phyloP scores from a whole-genome alignment of 257 asterid species.

The Apocynum venetum region DNA sequence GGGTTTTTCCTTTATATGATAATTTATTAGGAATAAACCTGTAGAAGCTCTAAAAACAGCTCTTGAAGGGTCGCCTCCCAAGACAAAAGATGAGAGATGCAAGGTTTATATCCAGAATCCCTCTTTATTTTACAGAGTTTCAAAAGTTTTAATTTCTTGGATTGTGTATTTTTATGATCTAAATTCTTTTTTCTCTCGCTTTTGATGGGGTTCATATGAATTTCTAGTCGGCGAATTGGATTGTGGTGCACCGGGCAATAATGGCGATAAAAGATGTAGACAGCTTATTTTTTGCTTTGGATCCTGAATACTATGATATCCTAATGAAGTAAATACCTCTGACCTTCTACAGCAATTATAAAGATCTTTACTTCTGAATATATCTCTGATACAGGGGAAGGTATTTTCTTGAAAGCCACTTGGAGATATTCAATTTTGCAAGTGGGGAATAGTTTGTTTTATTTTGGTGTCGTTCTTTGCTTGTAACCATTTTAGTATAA shows the following conservation, averaged over 20 bases:
- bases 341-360: background rate
- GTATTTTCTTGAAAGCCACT: background rate
- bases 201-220: background rate
- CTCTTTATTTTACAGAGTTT: background rate
- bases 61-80: conserved; percentile 94
- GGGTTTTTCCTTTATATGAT: background rate
- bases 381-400: background rate
- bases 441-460: background rate
- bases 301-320: conserved; percentile 90
- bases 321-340: conserved; percentile 74
- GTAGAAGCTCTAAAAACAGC: conserved; percentile 97
- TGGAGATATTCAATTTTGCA: background rate
- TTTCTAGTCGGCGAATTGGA: conserved; percentile 92
- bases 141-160: background rate
- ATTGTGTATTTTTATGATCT: background rate
- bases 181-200: conserved; percentile 11
- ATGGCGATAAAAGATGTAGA: conserved; percentile 96
- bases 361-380: background rate
- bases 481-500: background rate
- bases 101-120: conserved; percentile 43
- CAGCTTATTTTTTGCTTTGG: conserved; percentile 84
- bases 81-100: conserved; percentile 93
- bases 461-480: background rate
- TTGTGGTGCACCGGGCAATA: conserved; percentile 94
- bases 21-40: conserved; percentile 72